Percentiles rank a stretch among this genome's conserved stretches.
phyloP scores from a whole-genome alignment of 2,329 filamentous ascomycete genomes.

The Fusarium algeriense region DNA sequence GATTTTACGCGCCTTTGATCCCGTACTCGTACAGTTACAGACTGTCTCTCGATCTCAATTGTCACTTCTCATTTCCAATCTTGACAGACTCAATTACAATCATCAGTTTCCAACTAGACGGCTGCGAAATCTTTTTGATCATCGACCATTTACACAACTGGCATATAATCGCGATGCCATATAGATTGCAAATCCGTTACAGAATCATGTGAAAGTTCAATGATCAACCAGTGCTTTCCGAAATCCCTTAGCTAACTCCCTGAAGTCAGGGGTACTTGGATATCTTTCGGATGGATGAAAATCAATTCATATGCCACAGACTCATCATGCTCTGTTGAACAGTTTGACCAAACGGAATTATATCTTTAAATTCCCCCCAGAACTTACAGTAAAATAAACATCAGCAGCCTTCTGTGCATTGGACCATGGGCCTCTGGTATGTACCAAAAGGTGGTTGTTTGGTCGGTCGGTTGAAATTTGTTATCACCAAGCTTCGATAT shows the following conservation, averaged over 20 bases:
- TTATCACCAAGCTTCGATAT: not conserved
- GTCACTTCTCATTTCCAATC: not conserved
- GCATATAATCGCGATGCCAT: not conserved
- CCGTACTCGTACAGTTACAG: too few relatives aligned
- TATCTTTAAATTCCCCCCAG: not conserved
- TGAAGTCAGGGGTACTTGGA: conserved; percentile 32
- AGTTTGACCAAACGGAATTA: not conserved
- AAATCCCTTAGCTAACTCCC: not conserved
- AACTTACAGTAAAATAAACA: not conserved
- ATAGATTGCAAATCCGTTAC: not conserved
- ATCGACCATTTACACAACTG: not conserved
- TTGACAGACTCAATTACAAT: not conserved
- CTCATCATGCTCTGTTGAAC: not conserved
- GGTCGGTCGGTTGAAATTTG: too few relatives aligned
- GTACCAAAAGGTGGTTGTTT: not conserved
- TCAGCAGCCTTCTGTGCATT: not conserved
- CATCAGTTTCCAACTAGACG: not conserved
- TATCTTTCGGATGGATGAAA: not conserved
- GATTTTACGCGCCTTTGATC: too few relatives aligned
- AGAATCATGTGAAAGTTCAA: not conserved
- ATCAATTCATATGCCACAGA: conserved; percentile 1
- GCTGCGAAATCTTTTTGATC: not conserved
- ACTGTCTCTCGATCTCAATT: too few relatives aligned
- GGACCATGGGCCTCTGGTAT: not conserved
- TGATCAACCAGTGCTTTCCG: not conserved